Evolutionary conservation across 306 rosid genomes (phyloP).

Genomic region (Leucaena leucocephala): DNA sequence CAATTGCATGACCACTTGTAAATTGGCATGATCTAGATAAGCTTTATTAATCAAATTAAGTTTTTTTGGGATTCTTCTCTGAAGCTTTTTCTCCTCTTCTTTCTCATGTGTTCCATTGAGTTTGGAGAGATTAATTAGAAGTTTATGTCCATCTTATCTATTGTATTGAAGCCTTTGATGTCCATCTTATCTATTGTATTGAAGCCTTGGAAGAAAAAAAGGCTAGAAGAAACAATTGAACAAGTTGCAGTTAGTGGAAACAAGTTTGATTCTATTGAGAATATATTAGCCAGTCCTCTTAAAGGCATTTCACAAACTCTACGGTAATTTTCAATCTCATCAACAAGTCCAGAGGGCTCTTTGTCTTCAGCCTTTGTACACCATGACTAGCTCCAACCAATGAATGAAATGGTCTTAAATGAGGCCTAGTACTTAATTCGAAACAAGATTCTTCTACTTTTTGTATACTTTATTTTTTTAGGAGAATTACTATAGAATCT

Average conservation of each 20-base stretch:
- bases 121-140: constrained; percentile 14
- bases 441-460: no score
- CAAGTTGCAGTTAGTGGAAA: background rate
- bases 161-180: no score
- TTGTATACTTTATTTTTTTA: no score
- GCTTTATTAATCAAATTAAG: constrained; percentile 16
- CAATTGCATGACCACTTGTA: constrained; percentile 35
- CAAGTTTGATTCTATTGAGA: background rate
- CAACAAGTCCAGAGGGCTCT: no score
- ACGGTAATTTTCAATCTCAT: background rate
- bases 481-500: no score
- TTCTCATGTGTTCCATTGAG: background rate
- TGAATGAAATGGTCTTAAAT: no score
- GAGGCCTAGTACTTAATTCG: no score
- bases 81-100: constrained; percentile 1
- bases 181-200: background rate
- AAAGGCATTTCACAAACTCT: background rate
- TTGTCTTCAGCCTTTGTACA: no score
- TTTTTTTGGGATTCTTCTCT: constrained; percentile 3
- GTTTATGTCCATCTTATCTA: background rate
- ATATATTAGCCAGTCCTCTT: background rate
- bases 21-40: constrained; percentile 32
- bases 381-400: no score
- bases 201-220: background rate
- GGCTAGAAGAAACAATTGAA: constrained; percentile 11